phyloP scores from a whole-genome alignment of 768 basidiomycete genomes.

The Lactarius akahatsu region DNA sequence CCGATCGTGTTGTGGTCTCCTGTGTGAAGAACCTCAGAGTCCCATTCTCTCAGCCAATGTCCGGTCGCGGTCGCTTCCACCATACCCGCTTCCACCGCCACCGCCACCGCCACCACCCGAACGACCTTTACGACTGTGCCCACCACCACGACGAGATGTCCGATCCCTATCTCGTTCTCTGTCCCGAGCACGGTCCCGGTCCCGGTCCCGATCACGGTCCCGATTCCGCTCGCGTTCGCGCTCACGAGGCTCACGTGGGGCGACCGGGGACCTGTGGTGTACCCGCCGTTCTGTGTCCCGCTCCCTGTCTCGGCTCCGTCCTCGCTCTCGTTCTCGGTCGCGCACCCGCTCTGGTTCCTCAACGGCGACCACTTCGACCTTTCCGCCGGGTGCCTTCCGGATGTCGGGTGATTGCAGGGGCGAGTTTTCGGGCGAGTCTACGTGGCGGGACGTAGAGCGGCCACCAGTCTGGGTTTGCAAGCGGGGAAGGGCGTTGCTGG shows the following conservation, averaged over 20 bases:
- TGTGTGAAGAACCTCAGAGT: slow-evolving; percentile 44
- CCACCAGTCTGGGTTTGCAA: slow-evolving; percentile 24
- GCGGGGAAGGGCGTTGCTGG: slow-evolving; percentile 27
- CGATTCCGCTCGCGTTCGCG: slow-evolving; percentile 27
- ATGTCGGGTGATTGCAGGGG: slow-evolving; percentile 28
- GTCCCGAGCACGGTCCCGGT: slow-evolving; percentile 27
- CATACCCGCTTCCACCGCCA: slow-evolving; percentile 37
- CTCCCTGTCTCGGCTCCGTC: slow-evolving; percentile 30
- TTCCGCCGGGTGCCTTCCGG: slow-evolving; percentile 26
- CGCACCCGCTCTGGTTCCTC: slow-evolving; percentile 43
- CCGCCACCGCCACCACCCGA: slow-evolving; percentile 47
- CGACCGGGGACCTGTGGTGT: slow-evolving; percentile 17
- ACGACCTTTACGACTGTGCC: slow-evolving; percentile 34
- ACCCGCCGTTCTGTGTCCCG: slow-evolving; percentile 30
- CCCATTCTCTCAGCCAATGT: slow-evolving; percentile 87
- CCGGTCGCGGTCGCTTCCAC: slow-evolving; percentile 56
- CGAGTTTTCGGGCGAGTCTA: slow-evolving; percentile 29
- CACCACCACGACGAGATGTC: slow-evolving; percentile 25
- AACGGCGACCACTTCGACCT: slow-evolving; percentile 55
- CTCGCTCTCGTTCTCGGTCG: slow-evolving; percentile 36
- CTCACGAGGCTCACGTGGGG: slow-evolving; percentile 27
- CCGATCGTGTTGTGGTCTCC: slow-evolving; percentile 21
- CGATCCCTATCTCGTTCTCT: slow-evolving; percentile 29
- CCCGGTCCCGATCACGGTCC: slow-evolving; percentile 35
- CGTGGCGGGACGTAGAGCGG: slow-evolving; percentile 25